Conservation (phyloP, 805 yeast species). For the Teunomyces lycoperdinae region DNA sequence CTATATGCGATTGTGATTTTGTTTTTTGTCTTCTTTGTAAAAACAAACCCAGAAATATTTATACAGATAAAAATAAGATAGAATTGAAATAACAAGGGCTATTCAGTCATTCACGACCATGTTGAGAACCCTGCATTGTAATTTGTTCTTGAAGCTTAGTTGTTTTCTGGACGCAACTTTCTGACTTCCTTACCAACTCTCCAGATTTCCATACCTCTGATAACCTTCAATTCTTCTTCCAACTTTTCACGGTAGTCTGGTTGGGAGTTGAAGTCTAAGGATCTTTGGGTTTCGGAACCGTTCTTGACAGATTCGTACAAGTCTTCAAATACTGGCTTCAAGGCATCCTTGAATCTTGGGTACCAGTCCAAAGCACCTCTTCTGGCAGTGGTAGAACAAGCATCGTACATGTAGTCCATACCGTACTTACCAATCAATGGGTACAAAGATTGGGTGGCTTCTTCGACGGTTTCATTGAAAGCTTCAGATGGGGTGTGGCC, state of each 20-base stretch:
- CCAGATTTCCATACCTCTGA: slow-evolving; percentile 99
- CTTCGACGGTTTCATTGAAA: slow-evolving; percentile 99
- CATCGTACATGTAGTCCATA: slow-evolving; percentile 99
- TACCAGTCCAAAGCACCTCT: slow-evolving; percentile 99
- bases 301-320: slow-evolving; percentile 92
- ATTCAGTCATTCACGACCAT: slow-evolving; percentile 42
- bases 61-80: slow-evolving; percentile 8
- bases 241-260: slow-evolving; percentile 96
- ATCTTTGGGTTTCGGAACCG: slow-evolving; percentile 97
- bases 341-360: slow-evolving; percentile 97
- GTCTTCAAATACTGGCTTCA: slow-evolving; percentile 97
- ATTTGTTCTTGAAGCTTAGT: slow-evolving; percentile 42
- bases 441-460: slow-evolving; percentile 98
- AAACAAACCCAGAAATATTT: slow-evolving; percentile 8
- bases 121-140: slow-evolving; percentile 10
- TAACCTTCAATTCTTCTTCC: slow-evolving; percentile 87
- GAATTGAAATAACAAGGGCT: slow-evolving; percentile 15
- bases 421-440: slow-evolving; percentile 99
- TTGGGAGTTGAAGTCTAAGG: slow-evolving; percentile 97
- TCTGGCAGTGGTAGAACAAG: slow-evolving; percentile 99
- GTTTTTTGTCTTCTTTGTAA: slow-evolving; percentile 7
- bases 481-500: slow-evolving; percentile 99
- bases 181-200: slow-evolving; percentile 99
- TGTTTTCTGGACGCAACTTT: slow-evolving; percentile 99
- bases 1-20: slow-evolving; percentile 25